Percentiles rank a stretch among this genome's conserved stretches.
Evolutionary conservation across 2,329 filamentous ascomycete species (phyloP).

Genomic region (Rutstroemia sp.): DNA sequence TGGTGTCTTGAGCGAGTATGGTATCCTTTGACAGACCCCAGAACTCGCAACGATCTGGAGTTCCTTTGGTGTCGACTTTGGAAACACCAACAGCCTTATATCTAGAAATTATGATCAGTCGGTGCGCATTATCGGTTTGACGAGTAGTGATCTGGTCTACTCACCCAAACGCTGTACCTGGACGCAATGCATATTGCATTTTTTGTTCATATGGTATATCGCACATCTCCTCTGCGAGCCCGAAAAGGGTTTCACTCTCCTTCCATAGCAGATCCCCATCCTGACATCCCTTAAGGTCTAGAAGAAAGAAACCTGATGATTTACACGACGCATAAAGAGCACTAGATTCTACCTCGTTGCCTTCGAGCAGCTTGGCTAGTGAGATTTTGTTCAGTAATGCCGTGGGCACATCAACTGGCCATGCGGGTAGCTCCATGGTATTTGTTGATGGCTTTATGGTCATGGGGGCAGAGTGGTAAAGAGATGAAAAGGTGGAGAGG

Average conservation of each 20-base stretch:
- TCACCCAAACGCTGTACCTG: not conserved
- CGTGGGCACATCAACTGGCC: not conserved
- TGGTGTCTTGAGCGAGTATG: not conserved
- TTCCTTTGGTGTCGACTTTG: not conserved
- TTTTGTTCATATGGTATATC: not conserved
- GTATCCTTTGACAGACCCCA: not conserved
- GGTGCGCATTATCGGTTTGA: not conserved
- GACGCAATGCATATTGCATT: not conserved
- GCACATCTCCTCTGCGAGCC: not conserved
- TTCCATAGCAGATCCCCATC: not conserved
- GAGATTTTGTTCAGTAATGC: not conserved
- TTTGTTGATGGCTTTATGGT: too few relatives aligned
- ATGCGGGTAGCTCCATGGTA: not conserved
- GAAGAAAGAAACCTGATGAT: conserved; percentile 25
- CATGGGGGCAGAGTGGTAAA: too few relatives aligned
- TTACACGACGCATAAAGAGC: conserved; percentile 18
- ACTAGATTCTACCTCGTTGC: not conserved
- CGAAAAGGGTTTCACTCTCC: not conserved
- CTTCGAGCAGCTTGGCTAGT: not conserved
- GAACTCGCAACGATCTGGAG: not conserved
- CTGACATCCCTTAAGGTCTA: conserved; percentile 14
- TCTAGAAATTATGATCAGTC: not conserved
- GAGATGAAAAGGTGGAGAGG: too few relatives aligned
- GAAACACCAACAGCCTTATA: not conserved
- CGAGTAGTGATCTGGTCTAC: not conserved